Evolutionary conservation across 352 stramenopile species (phyloP).

Genomic region (Thraustochytrium sp.): DNA sequence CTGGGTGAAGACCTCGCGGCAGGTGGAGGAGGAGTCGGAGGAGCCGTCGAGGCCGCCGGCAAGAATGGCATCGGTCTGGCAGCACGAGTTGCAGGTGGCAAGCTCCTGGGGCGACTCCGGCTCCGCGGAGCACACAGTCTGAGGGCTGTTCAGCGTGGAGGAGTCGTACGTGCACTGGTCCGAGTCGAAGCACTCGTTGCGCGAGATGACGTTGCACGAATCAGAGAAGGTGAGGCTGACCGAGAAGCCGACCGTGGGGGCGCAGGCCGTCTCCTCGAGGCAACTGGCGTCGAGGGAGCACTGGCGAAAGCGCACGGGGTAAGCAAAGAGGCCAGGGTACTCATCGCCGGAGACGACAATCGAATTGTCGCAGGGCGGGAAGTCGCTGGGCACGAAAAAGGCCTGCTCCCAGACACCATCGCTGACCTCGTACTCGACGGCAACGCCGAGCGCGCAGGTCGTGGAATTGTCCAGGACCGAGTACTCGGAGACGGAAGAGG

Average conservation of each 20-base stretch:
- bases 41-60: neutral
- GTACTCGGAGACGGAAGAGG: neutral
- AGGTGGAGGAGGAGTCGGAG: neutral
- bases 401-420: neutral
- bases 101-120: neutral
- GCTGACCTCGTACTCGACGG: conserved; percentile 6
- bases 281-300: neutral
- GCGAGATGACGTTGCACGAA: neutral
- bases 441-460: neutral
- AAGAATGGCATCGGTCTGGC: neutral
- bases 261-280: neutral
- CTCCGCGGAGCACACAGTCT: neutral
- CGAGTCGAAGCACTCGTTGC: neutral
- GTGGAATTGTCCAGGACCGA: neutral
- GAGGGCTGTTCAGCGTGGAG: neutral
- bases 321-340: conserved; percentile 38
- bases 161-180: neutral
- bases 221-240: neutral
- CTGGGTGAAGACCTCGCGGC: neutral
- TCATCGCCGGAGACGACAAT: neutral
- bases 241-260: neutral
- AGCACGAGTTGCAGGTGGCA: neutral
- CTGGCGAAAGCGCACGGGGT: conserved; percentile 28
- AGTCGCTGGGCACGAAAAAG: conserved; percentile 14
- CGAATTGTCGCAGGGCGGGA: neutral